Percentiles rank a stretch among this genome's conserved stretches.
Conservation (phyloP, 495 filamentous ascomycete species). For the Oleoguttula mirabilis region DNA sequence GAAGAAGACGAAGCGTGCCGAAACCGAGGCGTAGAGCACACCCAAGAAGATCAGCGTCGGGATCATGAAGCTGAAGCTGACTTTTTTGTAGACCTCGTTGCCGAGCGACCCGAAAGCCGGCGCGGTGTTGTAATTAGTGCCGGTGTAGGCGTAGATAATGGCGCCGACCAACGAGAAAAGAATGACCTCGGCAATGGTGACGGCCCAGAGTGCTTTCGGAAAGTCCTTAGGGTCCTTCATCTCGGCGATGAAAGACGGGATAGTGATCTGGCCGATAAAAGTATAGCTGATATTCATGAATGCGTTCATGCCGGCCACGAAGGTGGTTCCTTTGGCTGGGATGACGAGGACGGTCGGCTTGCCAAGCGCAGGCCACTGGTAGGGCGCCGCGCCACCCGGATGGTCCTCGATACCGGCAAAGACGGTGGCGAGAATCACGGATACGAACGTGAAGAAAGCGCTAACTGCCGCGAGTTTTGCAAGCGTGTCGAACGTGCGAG, state of each 20-base stretch:
- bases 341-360: slow-evolving; percentile 47
- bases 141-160: slow-evolving; percentile 69
- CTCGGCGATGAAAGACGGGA: slow-evolving; percentile 84
- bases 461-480: slow-evolving; percentile 61
- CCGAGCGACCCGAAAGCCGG: slow-evolving; percentile 74
- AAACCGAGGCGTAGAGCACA: slow-evolving; percentile 77
- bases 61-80: slow-evolving; percentile 85
- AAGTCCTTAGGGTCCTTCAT: slow-evolving; percentile 81
- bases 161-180: slow-evolving; percentile 66
- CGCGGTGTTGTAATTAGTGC: slow-evolving; percentile 67
- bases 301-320: slow-evolving; percentile 65
- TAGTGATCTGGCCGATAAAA: slow-evolving; percentile 84
- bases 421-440: slow-evolving; percentile 65
- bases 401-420: slow-evolving; percentile 63
- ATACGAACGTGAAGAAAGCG: slow-evolving; percentile 76
- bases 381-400: slow-evolving; percentile 45
- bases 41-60: slow-evolving; percentile 83
- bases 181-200: slow-evolving; percentile 74
- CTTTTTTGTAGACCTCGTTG: slow-evolving; percentile 60
- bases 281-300: slow-evolving; percentile 88
- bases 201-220: slow-evolving; percentile 76
- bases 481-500: slow-evolving; percentile 68
- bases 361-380: slow-evolving; percentile 34
- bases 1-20: slow-evolving; percentile 76
- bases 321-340: slow-evolving; percentile 59